These are phyloP conservation scores for Chrysoporthe cubensis DNA, from an alignment of 2,329 filamentous ascomycete species.

Conservation along the genomic window DNA sequence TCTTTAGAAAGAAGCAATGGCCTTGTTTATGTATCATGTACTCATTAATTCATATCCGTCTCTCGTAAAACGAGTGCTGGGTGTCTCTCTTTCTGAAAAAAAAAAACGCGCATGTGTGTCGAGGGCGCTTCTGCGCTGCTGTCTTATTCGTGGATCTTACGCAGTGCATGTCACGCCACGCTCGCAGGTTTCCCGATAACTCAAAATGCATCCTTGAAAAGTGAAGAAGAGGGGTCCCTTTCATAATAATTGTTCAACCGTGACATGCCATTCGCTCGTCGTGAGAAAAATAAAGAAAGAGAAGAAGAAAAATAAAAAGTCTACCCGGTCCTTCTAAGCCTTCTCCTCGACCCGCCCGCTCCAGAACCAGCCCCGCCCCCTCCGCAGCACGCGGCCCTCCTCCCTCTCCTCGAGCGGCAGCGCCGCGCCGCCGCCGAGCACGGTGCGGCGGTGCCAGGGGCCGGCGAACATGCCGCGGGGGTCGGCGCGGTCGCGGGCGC, in stretches of 20 bases:
- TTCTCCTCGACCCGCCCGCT: conserved; percentile 17
- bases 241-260: not conserved
- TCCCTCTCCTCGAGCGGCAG: conserved; percentile 30
- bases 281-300: not conserved
- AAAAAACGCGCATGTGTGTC: not conserved
- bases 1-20: no score
- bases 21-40: no score
- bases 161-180: not conserved
- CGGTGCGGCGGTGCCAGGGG: conserved; percentile 79
- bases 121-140: not conserved
- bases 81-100: not conserved
- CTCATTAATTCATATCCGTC: no score
- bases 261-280: not conserved
- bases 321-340: not conserved
- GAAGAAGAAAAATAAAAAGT: not conserved
- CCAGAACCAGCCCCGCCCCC: conserved; percentile 27
- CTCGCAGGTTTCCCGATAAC: not conserved
- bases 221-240: not conserved
- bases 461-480: conserved; percentile 82
- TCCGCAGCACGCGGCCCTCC: conserved; percentile 20
- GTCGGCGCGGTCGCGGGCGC: conserved; percentile 67
- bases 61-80: no score
- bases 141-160: not conserved
- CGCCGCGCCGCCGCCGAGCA: conserved; percentile 47
- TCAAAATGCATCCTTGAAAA: not conserved